Base-by-base conservation (phyloP, 371 early-diverging fungal genomes). In the Mucor plumbeus region DNA sequence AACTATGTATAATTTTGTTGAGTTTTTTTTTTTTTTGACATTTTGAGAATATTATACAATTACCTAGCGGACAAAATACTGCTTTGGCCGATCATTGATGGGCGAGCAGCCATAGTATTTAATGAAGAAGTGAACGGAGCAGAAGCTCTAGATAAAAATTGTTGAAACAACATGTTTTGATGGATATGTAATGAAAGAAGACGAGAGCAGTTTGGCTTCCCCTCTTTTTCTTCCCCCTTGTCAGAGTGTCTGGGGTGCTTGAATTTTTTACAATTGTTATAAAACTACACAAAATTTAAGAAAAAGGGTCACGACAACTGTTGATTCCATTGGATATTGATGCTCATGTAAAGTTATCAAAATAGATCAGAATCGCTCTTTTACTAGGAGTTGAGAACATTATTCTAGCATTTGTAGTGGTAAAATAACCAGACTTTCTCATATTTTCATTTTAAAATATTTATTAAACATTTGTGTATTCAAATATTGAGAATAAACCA, bases 31-130 rank as follows among this genome's bases (percentile, higher is more conserved):
- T 55, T 5, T 5, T 35, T 55, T 55, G 55, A 55, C 55, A 55
- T 55, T 55, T 13, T 33, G n/a, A 35, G 53, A 7, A 34, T 15
- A 34, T 34, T n/a, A 33, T 40, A 34, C 54, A 43, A 4, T 62
- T 65, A 72, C 68, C 61, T 68, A n/a, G 68, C 68, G 14, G 72
- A 68, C 33, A 72, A 59, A 61, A 72, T 72, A 54, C 61, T 65
- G n/a, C 68, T 62, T 65, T 70, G 65, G 40, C 50, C 50, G 26
- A 63, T 33, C 59, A 64, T 59, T 15, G 63, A 31, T 59, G 68
- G 66, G 13, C 67, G 57, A 34, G 67, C 63, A 39, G 63, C 64
- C 14, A 38, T 34, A 19, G 55, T n/a, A 47, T 58, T 38, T 9
- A 38, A 38, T 1, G 38, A 38, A 38, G 64, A 59, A 38, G 63